Evolutionary conservation across 176 grass and related monocot genomes (phyloP), one percentile per base, ranked within the genome.

Genomic region (Eragrostis curvula): DNA sequence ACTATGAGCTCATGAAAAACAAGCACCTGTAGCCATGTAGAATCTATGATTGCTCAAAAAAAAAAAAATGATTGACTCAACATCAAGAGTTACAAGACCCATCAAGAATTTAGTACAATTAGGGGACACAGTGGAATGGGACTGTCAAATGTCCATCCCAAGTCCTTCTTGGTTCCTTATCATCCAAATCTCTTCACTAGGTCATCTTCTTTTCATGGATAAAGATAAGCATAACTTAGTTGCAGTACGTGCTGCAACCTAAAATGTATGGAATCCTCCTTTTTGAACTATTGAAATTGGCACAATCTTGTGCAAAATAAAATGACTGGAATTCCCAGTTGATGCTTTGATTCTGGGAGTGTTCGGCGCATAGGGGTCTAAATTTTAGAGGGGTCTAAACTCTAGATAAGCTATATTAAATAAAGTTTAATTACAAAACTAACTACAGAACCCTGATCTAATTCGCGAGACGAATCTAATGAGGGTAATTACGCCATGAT

Each of bases 1-100:
- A 80, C 63, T 44, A 66, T 63, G 9, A 59, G 45, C 66, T 72
- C 56, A 21, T 28, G 14, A 28, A 80, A 83, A 76, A 15, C n/a
- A 69, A 61, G 40, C 43, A 7, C 12, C 5, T 24, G 3, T 39
- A 7, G 6, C 23, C 17, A 16, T 24, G 12, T 61, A 17, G 7
- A 24, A 81, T 47, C 60, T 63, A 11, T 12, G n/a, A 20, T 27
- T 68, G 46, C 20, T 7, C 9, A 45, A 45, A 45, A 1, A 55
- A 57, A n/a, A 43, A 29, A 55, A 36, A 36, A 48, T 29, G 43
- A 65, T 45, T 3, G 6, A 59, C 32, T 55, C 21, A 44, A 25
- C 32, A 50, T 80, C 52, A 51, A 10, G 62, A 81, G 48, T 24
- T 46, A 68, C 25, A 55, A 15, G 24, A 50, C 20, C 27, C 29